These are phyloP conservation scores for Alternaria postmessia DNA, from an alignment of 2,329 filamentous ascomycete genomes.

Conservation along the genomic window DNA sequence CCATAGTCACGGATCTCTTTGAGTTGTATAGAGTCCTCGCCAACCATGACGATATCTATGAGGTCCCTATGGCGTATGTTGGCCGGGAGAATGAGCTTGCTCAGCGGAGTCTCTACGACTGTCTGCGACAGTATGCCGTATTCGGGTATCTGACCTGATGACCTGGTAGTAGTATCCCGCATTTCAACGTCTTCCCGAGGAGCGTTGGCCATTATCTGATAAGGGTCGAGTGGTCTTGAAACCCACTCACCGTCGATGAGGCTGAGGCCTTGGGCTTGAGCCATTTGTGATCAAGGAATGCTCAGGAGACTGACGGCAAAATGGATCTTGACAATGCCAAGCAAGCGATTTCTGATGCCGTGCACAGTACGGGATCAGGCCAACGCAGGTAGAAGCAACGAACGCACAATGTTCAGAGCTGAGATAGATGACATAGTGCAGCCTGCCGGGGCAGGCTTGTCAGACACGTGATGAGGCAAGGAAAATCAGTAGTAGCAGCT, in stretches of 20 bases:
- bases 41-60: constrained; percentile 88
- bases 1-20: constrained; percentile 75
- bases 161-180: constrained; percentile 36
- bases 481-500: constrained; percentile 12
- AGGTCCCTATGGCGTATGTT: constrained; percentile 72
- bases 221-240: constrained; percentile 49
- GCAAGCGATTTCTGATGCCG: constrained; percentile 1
- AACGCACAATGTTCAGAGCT: constrained; percentile 17
- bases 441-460: constrained; percentile 24
- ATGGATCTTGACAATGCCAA: constrained; percentile 11
- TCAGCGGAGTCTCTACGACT: constrained; percentile 75
- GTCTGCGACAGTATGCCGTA: constrained; percentile 82
- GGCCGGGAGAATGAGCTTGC: constrained; percentile 81
- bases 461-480: constrained; percentile 17
- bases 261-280: constrained; percentile 37
- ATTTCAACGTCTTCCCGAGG: constrained; percentile 37
- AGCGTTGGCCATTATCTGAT: constrained; percentile 52
- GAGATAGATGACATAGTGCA: constrained; percentile 26
- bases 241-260: constrained; percentile 47
- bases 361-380: constrained; percentile 15
- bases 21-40: constrained; percentile 82
- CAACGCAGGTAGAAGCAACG: constrained; percentile 8
- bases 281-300: constrained; percentile 27
- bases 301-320: constrained; percentile 4
- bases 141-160: constrained; percentile 56